These are phyloP conservation scores for Pythium volutum DNA, from an alignment of 352 stramenopile genomes.

Conservation along the genomic window DNA sequence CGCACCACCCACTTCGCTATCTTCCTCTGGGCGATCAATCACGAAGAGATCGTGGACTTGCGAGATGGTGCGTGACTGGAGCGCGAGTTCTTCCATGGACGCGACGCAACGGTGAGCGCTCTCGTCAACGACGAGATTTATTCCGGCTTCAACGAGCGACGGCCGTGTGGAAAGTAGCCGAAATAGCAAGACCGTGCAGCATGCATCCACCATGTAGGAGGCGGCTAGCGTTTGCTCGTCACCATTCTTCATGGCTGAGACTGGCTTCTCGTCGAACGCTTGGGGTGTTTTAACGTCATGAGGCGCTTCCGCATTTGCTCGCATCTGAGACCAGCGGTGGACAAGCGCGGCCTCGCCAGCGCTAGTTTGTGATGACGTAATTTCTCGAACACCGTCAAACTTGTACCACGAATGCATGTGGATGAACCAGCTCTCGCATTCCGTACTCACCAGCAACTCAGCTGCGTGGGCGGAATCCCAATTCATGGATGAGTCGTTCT, in stretches of 20 bases:
- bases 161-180: not conserved
- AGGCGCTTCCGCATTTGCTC: not conserved
- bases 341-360: not conserved
- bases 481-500: not conserved
- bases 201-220: not conserved
- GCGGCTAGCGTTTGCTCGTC: not conserved
- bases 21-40: not conserved
- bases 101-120: not conserved
- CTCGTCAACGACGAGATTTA: not conserved
- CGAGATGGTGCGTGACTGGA: not conserved
- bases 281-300: not conserved
- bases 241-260: not conserved
- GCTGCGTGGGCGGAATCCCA: conserved; percentile 11
- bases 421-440: conserved; percentile 19
- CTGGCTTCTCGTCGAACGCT: not conserved
- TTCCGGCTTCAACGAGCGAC: conserved; percentile 1
- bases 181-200: not conserved
- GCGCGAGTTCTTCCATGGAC: conserved; percentile 1
- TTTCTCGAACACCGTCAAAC: conserved; percentile 1
- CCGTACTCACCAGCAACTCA: conserved; percentile 12
- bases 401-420: conserved; percentile 7
- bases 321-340: not conserved
- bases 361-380: not conserved
- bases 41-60: conserved; percentile 15
- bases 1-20: not conserved